Evolutionary conservation across 495 filamentous ascomycete species (phyloP).

Genomic region (Hypoxylon cercidicola): DNA sequence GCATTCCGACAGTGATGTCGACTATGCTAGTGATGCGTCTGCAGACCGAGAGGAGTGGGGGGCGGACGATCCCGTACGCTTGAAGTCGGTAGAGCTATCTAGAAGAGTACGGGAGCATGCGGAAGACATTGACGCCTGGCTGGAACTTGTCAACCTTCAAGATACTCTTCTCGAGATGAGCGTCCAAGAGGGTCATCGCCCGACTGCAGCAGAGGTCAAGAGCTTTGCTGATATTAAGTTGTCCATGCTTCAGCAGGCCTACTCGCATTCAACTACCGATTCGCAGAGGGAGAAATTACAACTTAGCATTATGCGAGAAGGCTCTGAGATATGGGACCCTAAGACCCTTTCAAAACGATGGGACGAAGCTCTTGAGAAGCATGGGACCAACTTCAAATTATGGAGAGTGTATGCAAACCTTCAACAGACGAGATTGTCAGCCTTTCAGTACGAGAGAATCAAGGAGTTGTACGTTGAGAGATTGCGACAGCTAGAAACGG

Average conservation of each 20-base stretch:
- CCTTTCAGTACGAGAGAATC: constrained; percentile 75
- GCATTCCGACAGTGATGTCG: constrained; percentile 60
- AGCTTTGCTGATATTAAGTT: constrained; percentile 81
- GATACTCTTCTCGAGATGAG: constrained; percentile 64
- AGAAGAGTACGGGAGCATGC: constrained; percentile 70
- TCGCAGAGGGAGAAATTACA: constrained; percentile 67
- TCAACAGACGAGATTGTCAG: constrained; percentile 72
- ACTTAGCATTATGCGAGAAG: constrained; percentile 76
- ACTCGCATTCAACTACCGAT: constrained; percentile 60
- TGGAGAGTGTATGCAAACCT: constrained; percentile 83
- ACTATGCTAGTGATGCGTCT: constrained; percentile 61
- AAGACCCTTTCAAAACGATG: constrained; percentile 71
- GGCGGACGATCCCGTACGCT: constrained; percentile 54
- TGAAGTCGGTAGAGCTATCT: constrained; percentile 67
- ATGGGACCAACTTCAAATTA: constrained; percentile 68
- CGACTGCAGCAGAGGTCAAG: constrained; percentile 69
- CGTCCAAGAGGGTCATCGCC: constrained; percentile 50
- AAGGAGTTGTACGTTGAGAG: constrained; percentile 65
- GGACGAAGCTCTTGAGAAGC: constrained; percentile 66
- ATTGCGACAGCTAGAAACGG: constrained; percentile 60
- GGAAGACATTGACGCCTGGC: constrained; percentile 75
- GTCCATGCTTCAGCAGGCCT: constrained; percentile 82
- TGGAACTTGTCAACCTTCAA: constrained; percentile 80
- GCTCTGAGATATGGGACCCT: constrained; percentile 74
- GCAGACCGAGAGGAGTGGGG: constrained; percentile 41